phyloP scores from a whole-genome alignment of 2,329 filamentous ascomycete species.

The Fusarium cyanostomum region DNA sequence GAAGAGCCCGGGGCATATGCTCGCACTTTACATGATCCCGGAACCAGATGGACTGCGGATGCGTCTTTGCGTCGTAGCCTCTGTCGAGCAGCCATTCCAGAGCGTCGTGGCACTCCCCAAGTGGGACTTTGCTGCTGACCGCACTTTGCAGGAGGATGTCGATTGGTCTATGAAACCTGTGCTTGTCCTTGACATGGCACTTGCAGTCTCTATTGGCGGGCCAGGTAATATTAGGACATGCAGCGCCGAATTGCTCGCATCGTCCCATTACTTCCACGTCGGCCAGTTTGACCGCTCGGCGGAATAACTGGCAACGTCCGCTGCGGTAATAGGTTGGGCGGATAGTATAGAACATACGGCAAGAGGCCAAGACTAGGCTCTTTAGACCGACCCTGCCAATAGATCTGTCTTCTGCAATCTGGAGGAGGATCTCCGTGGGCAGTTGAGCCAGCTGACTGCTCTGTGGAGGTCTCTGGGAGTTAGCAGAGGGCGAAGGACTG shows the following conservation, averaged over 20 bases:
- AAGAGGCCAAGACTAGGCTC: not conserved
- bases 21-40: not conserved
- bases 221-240: not conserved
- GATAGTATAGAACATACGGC: not conserved
- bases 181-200: not conserved
- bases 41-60: not conserved
- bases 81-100: conserved; percentile 18
- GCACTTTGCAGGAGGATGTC: not conserved
- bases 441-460: not conserved
- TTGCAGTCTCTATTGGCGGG: too few relatives aligned
- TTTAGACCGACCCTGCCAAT: not conserved
- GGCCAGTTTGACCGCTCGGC: not conserved
- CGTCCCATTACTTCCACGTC: not conserved
- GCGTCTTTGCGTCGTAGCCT: not conserved
- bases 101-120: not conserved
- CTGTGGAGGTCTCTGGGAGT: not conserved
- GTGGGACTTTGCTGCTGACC: not conserved
- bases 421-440: conserved; percentile 1
- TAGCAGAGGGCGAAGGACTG: not conserved
- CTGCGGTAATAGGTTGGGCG: not conserved
- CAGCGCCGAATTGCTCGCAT: not conserved
- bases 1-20: not conserved
- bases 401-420: not conserved
- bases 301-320: not conserved
- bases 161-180: not conserved